Evolutionary conservation across 2,329 filamentous ascomycete species (phyloP), one percentile per base, ranked within the genome.

Genomic region (Alternaria viburni): DNA sequence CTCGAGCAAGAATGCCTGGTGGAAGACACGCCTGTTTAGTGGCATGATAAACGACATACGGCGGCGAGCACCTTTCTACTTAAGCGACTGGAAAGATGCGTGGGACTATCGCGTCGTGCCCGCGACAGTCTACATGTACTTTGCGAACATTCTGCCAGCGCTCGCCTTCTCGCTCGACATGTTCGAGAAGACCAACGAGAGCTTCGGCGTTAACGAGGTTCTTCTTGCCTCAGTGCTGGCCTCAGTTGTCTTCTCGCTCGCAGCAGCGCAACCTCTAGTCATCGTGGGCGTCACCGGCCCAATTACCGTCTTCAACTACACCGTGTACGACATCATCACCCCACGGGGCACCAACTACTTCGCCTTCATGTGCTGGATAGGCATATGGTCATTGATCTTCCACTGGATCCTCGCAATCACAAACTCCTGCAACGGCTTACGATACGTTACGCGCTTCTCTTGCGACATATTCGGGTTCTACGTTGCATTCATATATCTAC

Each of bases 391-490:
- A 1, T 82, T 96, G 19, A 83, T 94, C 23, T 90, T 97, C 81
- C 93, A 97, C 81, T 94, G 91, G 91, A 83, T 93, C 45, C 86
- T 96, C 12, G 93, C 93, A 52, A 84, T 93, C 59, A 92, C 91
- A 11, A 97, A 97, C 77, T 89, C 92, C 2, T 97, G 93, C 83
- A 96, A 97, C 80, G 91, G 87, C 73, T 84, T 97, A n/a, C 90
- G 89, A 74, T 97, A 94, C 79, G 93, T 97, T 21, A 97, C 93
- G 1, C 87, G 93, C 13, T 97, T 97, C 77, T 93, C 93, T 23
- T 97, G 93, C 81, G 93, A 97, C 79, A 96, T 95, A 73, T 97
- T 97, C 70, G 93, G 93, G 54, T 96, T 97, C 82, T 97, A 97
- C 77, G 93, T 97, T 51, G 93, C 93, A 60, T 93, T 92, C 76